Percentiles rank a stretch among this genome's conserved stretches.
These are phyloP conservation scores for Tuber brumale DNA, from an alignment of 495 filamentous ascomycete species.

Conservation along the genomic window DNA sequence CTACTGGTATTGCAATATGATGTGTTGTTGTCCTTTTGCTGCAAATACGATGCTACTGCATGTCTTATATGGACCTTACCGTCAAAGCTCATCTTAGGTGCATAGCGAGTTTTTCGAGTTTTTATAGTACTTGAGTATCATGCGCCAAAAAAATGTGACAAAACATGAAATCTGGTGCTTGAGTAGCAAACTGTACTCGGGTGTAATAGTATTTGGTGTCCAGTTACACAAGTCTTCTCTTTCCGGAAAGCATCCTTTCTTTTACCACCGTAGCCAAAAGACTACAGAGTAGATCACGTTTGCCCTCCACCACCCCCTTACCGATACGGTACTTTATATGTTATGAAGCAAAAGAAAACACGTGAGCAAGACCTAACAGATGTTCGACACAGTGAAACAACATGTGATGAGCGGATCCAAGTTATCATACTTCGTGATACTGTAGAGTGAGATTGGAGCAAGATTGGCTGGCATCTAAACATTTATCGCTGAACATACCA, in stretches of 20 bases:
- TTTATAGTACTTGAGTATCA: too few species aligned
- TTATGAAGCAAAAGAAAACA: not conserved
- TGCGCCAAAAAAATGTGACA: too few species aligned
- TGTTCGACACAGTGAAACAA: not conserved
- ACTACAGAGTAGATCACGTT: too few species aligned
- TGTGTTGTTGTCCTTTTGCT: too few species aligned
- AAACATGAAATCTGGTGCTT: too few species aligned
- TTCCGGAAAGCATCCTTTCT: not conserved
- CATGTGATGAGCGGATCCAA: not conserved
- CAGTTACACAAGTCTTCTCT: not conserved
- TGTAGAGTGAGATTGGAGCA: not conserved
- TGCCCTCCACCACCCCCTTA: not conserved
- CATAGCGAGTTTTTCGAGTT: too few species aligned
- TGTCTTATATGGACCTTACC: too few species aligned
- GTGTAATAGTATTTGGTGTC: too few species aligned
- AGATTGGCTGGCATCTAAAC: not conserved
- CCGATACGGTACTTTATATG: not conserved
- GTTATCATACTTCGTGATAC: not conserved
- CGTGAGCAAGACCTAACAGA: not conserved
- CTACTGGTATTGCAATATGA: too few species aligned
- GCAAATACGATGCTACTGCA: too few species aligned
- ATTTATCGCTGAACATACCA: not conserved
- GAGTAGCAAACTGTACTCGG: too few species aligned
- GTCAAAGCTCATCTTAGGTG: too few species aligned
- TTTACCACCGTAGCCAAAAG: not conserved